Conservation (phyloP, 2,329 filamentous ascomycete genomes). For the Arthrobotrys megalospora region DNA sequence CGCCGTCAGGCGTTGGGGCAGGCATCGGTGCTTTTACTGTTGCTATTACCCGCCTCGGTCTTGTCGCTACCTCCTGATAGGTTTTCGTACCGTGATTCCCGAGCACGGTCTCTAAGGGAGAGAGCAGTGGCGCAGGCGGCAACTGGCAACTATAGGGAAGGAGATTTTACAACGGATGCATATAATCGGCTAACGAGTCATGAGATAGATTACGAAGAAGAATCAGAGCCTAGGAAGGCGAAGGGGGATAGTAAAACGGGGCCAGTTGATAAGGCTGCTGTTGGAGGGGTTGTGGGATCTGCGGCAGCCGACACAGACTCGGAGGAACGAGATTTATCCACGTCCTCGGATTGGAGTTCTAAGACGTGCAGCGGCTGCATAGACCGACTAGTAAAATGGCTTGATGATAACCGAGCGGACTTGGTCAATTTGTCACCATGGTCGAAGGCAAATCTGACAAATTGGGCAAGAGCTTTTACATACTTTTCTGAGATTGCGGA, state of each 20-base stretch:
- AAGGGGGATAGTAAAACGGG: slow-evolving; percentile 21
- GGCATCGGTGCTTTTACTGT: slow-evolving; percentile 27
- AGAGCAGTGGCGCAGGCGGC: slow-evolving; percentile 32
- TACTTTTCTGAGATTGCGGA: slow-evolving; percentile 51
- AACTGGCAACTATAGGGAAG: slow-evolving; percentile 23
- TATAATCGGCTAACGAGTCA: slow-evolving; percentile 44
- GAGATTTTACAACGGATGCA: slow-evolving; percentile 40
- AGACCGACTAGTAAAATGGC: slow-evolving; percentile 32
- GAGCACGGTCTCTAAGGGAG: background rate
- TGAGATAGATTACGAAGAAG: slow-evolving; percentile 32
- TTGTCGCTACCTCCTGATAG: slow-evolving; percentile 17
- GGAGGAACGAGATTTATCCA: slow-evolving; percentile 18
- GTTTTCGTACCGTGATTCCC: background rate
- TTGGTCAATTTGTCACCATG: slow-evolving; percentile 22
- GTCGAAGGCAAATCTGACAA: slow-evolving; percentile 51
- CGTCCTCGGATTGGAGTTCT: slow-evolving; percentile 25
- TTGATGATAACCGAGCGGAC: slow-evolving; percentile 24
- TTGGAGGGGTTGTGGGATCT: slow-evolving; percentile 5
- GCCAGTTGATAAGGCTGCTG: slow-evolving; percentile 29
- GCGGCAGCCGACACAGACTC: slow-evolving; percentile 13
- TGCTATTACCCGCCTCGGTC: slow-evolving; percentile 21
- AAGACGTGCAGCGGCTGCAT: slow-evolving; percentile 26
- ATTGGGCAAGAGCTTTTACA: slow-evolving; percentile 50
- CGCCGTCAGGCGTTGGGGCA: slow-evolving; percentile 8
- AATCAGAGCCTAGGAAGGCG: background rate